Base-by-base conservation (phyloP, 192 early-diverging fungal species). In the Geranomyces variabilis region DNA sequence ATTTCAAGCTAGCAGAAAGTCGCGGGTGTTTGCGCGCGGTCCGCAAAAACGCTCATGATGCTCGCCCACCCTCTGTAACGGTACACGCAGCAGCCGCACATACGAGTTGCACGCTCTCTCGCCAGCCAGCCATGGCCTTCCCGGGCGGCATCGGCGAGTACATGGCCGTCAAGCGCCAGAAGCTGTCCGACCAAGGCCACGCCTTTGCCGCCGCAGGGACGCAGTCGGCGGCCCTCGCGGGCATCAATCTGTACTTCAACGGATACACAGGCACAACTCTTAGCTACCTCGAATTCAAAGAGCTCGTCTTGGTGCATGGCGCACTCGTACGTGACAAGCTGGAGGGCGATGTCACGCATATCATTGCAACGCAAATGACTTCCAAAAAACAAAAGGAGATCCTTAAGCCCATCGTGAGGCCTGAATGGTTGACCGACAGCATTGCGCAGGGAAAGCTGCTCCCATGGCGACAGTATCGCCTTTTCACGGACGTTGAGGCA, bases 351-450 rank as follows among this genome's bases (percentile, higher is more conserved):
- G 70, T 72, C n/a, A 84, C 80, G 31, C 78, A 84, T 49, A 84
- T 84, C 59, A 77, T 84, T 30, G 82, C 77, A 13, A 67, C 55
- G 21, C 34, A 79, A 64, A 75, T 80, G 69, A 74, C 74, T 19
- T 36, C 66, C 33, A 46, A 22, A 19, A 81, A 80, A 63, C 51
- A 75, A 60, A 31, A 48, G 19, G 8, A 31, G 33, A 22, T 71
- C 46, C 76, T 66, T 29, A 83, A 73, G 53, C 79, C 77, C 10
- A 71, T 84, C 24, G 77, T 84, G 6, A 66, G 67, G 21, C 75
- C 80, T 24, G 69, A 74, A 17, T 97, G 95, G 95, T 77, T 97
- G 7, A 75, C 81, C 0, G 92, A 97, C 28, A 88, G 84, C 26
- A 78, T 93, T 41, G 77, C 81, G 41, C 81, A 82, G 0, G 72